phyloP scores from a whole-genome alignment of 208 protist genomes.

The Trypanosoma platydactyli region DNA sequence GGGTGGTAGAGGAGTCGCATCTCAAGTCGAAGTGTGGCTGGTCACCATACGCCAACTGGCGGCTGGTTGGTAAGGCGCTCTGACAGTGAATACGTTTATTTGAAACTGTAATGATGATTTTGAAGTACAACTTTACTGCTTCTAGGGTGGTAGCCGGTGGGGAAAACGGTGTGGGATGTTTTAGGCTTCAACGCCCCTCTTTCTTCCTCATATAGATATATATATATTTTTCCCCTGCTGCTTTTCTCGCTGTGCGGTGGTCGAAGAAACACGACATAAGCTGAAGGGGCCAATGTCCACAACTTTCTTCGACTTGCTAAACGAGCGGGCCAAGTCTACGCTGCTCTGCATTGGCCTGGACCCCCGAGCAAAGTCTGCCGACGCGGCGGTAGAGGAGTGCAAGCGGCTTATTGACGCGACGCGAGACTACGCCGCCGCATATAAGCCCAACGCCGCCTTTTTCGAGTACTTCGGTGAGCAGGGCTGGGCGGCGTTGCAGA shows the following conservation, averaged over 20 bases:
- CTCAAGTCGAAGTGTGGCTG: slow-evolving; percentile 85
- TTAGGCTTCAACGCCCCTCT: not conserved
- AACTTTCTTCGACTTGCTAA: slow-evolving; percentile 81
- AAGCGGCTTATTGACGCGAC: slow-evolving; percentile 76
- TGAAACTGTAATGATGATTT: too few species aligned
- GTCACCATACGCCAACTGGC: slow-evolving; percentile 85
- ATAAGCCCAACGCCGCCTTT: slow-evolving; percentile 90
- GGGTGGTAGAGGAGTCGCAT: slow-evolving; percentile 55
- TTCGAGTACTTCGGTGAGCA: slow-evolving; percentile 80
- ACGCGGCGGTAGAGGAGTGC: slow-evolving; percentile 66
- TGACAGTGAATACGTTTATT: not conserved
- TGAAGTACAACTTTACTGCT: too few species aligned
- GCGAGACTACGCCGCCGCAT: slow-evolving; percentile 79
- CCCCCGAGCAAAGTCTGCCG: slow-evolving; percentile 68
- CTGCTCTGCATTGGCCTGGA: slow-evolving; percentile 88
- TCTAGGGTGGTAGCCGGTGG: too few species aligned
- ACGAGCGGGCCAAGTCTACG: slow-evolving; percentile 72
- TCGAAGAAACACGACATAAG: slow-evolving; percentile 4
- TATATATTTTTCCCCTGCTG: slow-evolving; percentile 8
- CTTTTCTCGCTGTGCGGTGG: not conserved
- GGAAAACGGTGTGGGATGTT: too few species aligned
- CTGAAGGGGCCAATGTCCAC: slow-evolving; percentile 21
- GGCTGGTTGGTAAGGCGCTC: slow-evolving; percentile 55
- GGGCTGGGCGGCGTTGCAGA: slow-evolving; percentile 66
- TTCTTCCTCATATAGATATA: slow-evolving; percentile 31